phyloP scores from a whole-genome alignment of 2,329 filamentous ascomycete species.

The Aspergillus spinulosporus region DNA sequence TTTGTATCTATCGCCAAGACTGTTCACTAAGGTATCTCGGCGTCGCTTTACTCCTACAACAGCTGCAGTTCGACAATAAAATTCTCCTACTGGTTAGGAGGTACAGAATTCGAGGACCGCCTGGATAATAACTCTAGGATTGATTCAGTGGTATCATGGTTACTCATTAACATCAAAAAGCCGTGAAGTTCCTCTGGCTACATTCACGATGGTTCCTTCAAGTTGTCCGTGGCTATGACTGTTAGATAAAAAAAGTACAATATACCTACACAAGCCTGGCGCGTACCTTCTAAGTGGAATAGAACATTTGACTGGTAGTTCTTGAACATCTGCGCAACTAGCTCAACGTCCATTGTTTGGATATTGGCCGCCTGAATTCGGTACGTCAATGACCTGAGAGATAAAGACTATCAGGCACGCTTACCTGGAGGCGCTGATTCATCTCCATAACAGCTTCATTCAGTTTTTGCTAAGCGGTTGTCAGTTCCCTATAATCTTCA shows the following conservation, averaged over 20 bases:
- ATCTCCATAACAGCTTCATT: conserved; percentile 91
- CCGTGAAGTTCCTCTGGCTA: background rate
- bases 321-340: conserved; percentile 99
- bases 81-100: background rate
- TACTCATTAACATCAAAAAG: conserved; percentile 2
- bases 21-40: background rate
- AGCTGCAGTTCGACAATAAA: background rate
- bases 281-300: conserved; percentile 89
- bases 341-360: conserved; percentile 97
- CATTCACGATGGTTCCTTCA: conserved; percentile 71
- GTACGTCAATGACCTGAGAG: background rate
- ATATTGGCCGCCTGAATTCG: conserved; percentile 83
- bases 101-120: too few relatives aligned
- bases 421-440: conserved; percentile 86
- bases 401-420: background rate
- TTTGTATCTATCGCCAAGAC: conserved; percentile 22
- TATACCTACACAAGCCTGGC: background rate
- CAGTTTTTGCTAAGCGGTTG: conserved; percentile 74
- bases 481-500: background rate
- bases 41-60: too few relatives aligned
- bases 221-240: conserved; percentile 70
- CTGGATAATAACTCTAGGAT: too few relatives aligned
- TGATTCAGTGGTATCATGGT: conserved; percentile 6
- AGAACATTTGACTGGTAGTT: conserved; percentile 98
- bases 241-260: conserved; percentile 1